Evolutionary conservation across 2,329 filamentous ascomycete species (phyloP).

Genomic region (Zymoseptoria pseudotritici): DNA sequence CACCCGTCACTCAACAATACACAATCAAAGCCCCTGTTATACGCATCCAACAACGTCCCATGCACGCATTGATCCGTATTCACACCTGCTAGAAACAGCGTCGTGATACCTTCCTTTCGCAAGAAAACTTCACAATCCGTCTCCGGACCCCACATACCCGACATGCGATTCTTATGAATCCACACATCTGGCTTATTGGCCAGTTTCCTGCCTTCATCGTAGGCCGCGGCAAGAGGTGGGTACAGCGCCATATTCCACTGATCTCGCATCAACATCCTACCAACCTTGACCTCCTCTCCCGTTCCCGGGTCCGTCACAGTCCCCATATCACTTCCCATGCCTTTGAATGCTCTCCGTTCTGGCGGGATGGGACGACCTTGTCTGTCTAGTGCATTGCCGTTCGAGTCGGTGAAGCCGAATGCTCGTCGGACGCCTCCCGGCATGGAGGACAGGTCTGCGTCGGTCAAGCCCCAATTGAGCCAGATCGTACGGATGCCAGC

Average conservation of each 20-base stretch:
- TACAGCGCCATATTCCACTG: constrained; percentile 52
- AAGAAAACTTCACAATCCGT: constrained; percentile 41
- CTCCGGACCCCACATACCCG: constrained; percentile 45
- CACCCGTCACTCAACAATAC: constrained; percentile 50
- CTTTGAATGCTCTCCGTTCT: constrained; percentile 24
- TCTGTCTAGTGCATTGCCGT: constrained; percentile 17
- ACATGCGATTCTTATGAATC: constrained; percentile 53
- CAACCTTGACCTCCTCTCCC: constrained; percentile 36
- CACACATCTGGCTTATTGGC: constrained; percentile 38
- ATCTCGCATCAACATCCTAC: constrained; percentile 45
- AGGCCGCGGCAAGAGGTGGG: constrained; percentile 37
- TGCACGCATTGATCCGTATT: constrained; percentile 57
- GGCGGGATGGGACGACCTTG: constrained; percentile 14
- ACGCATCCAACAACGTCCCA: constrained; percentile 50
- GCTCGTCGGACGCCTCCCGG: constrained; percentile 43
- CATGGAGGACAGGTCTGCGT: constrained; percentile 44
- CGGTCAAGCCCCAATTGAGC: constrained; percentile 52
- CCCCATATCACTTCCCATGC: constrained; percentile 27
- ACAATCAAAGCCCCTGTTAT: constrained; percentile 49
- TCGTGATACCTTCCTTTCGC: constrained; percentile 35
- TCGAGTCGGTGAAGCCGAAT: constrained; percentile 37
- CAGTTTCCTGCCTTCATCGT: constrained; percentile 25
- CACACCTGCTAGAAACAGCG: constrained; percentile 51
- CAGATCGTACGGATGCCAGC: constrained; percentile 47
- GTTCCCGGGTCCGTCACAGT: constrained; percentile 29